A percentile compares a stretch with the other conserved stretches of the same genome.
Conservation (phyloP, 352 stramenopile genomes). For the Phytophthora sojae region DNA sequence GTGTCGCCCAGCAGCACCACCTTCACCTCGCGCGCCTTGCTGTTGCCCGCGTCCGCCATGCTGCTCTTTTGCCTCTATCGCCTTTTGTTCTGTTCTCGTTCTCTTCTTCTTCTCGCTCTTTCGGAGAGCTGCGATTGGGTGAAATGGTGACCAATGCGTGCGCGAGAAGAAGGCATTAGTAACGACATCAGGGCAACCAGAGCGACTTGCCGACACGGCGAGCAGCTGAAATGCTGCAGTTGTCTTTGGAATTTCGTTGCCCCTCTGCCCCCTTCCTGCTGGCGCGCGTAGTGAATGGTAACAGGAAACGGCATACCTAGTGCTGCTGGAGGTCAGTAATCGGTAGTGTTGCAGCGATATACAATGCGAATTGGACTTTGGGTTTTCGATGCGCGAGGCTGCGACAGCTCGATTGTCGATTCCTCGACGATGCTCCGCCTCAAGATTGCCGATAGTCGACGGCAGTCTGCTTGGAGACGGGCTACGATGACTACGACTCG, state of each 20-base stretch:
- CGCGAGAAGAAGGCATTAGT: not conserved
- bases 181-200: not conserved
- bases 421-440: constrained; percentile 2
- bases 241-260: not conserved
- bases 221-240: constrained; percentile 2
- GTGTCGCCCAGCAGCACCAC: constrained; percentile 94
- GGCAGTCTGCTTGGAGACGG: constrained; percentile 3
- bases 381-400: not conserved
- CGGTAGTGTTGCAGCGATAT: not conserved
- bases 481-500: not conserved
- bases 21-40: constrained; percentile 90
- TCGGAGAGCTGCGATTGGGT: not conserved
- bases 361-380: not conserved
- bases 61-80: constrained; percentile 15
- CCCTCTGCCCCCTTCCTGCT: not conserved
- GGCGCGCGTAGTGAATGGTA: not conserved
- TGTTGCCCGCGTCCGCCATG: constrained; percentile 64
- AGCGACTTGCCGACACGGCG: not conserved
- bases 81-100: constrained; percentile 6
- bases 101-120: constrained; percentile 22
- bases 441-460: constrained; percentile 13
- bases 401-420: constrained; percentile 10
- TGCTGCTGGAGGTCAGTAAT: not conserved
- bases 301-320: not conserved
- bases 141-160: not conserved